Evolutionary conservation across 2,329 filamentous ascomycete species (phyloP), one percentile per base, ranked within the genome.

Genomic region (Golovinomyces cichoracearum): DNA sequence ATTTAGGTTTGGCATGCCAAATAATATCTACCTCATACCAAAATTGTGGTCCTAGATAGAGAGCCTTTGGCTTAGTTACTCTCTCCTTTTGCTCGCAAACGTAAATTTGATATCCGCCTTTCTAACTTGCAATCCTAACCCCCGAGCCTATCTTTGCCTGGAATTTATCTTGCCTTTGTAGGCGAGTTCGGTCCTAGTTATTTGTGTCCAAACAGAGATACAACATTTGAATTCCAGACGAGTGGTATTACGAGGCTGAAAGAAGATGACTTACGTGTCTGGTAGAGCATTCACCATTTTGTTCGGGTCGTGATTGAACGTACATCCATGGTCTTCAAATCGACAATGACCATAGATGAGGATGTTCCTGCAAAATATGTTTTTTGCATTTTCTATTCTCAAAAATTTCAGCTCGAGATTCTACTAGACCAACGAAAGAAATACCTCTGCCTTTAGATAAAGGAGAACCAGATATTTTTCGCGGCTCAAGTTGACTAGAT

Each of bases 281-380:
- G 64, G 58, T 58, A 69, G 68, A 51, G 59, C 58, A 31, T 55
- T 53, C 19, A 53, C 66, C 53, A 68, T 66, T 63, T 78, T 84
- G 56, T 74, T 71, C 51, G 76, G 74, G 56, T 90, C 83, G 65
- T 93, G 85, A 60, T 85, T 90, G 66, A 92, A 93, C 55, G 80
- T 77, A 65, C 85, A 93, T 51, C 72, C 84, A 65, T 83, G 79
- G 61, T 92, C 83, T 66, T 92, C 83, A 64, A 85, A 93, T 54
- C 84, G 80, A 63, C 85, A 94, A 64, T 88, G 82, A 49, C 85
- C 85, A 63, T 93, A 93, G 58, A 94, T 93, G 53, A 85, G 73
- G 52, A 94, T 80, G 65, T 94, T 93, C 60, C 85, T 80, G 66
- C 85, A 94, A 50, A 88, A 72, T 5, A 83, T 93, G 62, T 92